phyloP scores from a whole-genome alignment of 352 stramenopile genomes.

The Globisporangium splendens region DNA sequence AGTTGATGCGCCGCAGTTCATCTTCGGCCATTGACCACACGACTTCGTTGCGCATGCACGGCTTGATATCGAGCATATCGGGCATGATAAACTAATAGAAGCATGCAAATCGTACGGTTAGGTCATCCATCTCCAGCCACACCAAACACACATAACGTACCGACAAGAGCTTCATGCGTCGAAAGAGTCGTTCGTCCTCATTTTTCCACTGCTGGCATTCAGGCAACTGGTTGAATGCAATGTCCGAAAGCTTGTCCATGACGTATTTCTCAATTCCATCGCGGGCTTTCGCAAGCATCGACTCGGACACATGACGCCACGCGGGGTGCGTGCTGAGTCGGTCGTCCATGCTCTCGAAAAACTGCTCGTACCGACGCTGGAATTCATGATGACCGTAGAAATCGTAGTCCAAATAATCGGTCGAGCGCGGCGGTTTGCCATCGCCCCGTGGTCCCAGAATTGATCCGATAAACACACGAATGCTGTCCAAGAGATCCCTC shows the following conservation, averaged over 20 bases:
- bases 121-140: no score
- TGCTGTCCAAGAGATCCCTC: conserved; percentile 65
- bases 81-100: conserved; percentile 63
- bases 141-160: conserved; percentile 23
- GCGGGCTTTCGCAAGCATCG: conserved; percentile 55
- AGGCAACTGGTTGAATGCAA: conserved; percentile 70
- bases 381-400: conserved; percentile 81
- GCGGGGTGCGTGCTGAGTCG: conserved; percentile 45
- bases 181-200: conserved; percentile 70
- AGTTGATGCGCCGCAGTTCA: conserved; percentile 88
- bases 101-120: no score
- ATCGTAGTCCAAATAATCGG: conserved; percentile 76
- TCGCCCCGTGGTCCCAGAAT: conserved; percentile 76
- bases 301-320: conserved; percentile 66
- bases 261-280: conserved; percentile 91
- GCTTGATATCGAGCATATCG: conserved; percentile 90
- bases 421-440: conserved; percentile 53
- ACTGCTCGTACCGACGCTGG: conserved; percentile 52
- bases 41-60: conserved; percentile 87
- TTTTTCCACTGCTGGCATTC: conserved; percentile 62
- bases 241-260: conserved; percentile 85
- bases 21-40: conserved; percentile 88
- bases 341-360: conserved; percentile 75
- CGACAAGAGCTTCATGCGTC: conserved; percentile 80
- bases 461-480: conserved; percentile 74